phyloP scores from a whole-genome alignment of 169 alveolate genomes.

The Cytauxzoon felis region DNA sequence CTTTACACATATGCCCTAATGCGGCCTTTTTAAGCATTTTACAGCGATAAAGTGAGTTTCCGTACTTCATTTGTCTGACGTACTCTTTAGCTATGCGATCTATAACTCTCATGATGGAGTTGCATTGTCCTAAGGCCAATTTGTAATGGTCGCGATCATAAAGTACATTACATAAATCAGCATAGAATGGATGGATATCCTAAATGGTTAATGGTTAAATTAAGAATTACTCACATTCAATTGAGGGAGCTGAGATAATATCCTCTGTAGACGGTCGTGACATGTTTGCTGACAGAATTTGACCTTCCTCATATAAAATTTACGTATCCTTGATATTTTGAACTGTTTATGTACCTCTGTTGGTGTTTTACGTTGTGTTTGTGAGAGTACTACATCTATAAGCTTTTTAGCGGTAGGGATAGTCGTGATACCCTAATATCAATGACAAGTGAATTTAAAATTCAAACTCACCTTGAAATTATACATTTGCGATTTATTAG shows the following conservation, averaged over 20 bases:
- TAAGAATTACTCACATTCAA: conserved; percentile 80
- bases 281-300: conserved; percentile 93
- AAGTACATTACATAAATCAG: conserved; percentile 94
- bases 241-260: conserved; percentile 93
- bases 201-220: not conserved
- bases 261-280: conserved; percentile 90
- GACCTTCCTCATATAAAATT: conserved; percentile 98
- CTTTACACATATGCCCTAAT: conserved; percentile 96
- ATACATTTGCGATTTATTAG: conserved; percentile 54
- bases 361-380: conserved; percentile 99
- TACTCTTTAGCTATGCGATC: conserved; percentile 95
- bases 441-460: not conserved
- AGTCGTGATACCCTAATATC: conserved; percentile 78
- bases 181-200: conserved; percentile 98
- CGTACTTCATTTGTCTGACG: conserved; percentile 93
- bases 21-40: conserved; percentile 97
- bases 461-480: conserved; percentile 52
- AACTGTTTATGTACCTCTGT: conserved; percentile 97
- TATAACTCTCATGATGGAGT: conserved; percentile 87
- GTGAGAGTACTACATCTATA: conserved; percentile 91
- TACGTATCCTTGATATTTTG: conserved; percentile 95
- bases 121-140: conserved; percentile 96
- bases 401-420: conserved; percentile 90
- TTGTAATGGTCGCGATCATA: conserved; percentile 99
- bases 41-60: conserved; percentile 94